Evolutionary conservation across 2,329 filamentous ascomycete species (phyloP).

Genomic region (Pseudonectria foliicola): DNA sequence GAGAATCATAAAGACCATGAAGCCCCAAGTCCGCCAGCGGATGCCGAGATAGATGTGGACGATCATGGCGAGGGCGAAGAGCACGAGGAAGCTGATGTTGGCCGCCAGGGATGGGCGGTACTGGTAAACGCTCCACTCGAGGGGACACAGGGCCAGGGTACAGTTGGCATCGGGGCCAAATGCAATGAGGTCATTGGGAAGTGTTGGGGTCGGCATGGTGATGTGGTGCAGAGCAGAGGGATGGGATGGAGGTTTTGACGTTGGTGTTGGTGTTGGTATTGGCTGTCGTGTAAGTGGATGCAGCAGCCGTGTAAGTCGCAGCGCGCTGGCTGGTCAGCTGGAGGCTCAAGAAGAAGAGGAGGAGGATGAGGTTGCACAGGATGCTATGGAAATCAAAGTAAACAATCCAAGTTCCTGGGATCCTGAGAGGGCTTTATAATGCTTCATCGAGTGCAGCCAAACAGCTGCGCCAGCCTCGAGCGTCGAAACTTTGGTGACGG

Average conservation of each 20-base stretch:
- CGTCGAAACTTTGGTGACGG: too few relatives aligned
- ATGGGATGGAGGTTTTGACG: too few relatives aligned
- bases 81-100: constrained; percentile 34
- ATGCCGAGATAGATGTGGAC: constrained; percentile 35
- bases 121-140: constrained; percentile 38
- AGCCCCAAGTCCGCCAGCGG: constrained; percentile 35
- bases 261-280: too few relatives aligned
- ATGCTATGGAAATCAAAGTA: too few relatives aligned
- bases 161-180: constrained; percentile 44
- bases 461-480: too few relatives aligned
- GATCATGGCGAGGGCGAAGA: constrained; percentile 40
- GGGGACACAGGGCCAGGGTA: constrained; percentile 39
- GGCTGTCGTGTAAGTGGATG: not conserved
- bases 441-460: too few relatives aligned
- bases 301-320: too few relatives aligned
- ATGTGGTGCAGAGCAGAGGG: not conserved
- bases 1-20: constrained; percentile 40
- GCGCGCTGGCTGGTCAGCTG: too few relatives aligned
- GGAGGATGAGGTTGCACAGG: too few relatives aligned
- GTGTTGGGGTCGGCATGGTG: constrained; percentile 8
- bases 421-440: too few relatives aligned
- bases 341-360: too few relatives aligned
- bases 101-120: constrained; percentile 39
- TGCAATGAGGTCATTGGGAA: constrained; percentile 11
- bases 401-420: too few relatives aligned